These are phyloP conservation scores for Russula vinacea DNA, from an alignment of 768 basidiomycete species.

Conservation along the genomic window DNA sequence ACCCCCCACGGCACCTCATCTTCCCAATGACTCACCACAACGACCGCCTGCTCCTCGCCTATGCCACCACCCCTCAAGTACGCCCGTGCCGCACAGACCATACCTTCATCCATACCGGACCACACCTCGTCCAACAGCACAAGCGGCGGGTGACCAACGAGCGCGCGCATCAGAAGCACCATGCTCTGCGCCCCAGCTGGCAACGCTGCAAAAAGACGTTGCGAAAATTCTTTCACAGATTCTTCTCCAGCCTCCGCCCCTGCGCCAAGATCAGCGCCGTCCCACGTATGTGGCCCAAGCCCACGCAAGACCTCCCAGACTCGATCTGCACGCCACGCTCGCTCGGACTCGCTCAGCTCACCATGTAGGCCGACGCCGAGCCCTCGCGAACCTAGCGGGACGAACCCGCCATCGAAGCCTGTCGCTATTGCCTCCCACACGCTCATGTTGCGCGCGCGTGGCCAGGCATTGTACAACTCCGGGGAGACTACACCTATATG, in stretches of 20 bases:
- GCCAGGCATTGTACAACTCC: slow-evolving; percentile 80
- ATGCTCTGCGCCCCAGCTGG: too few species aligned
- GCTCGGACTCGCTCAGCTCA: slow-evolving; percentile 39
- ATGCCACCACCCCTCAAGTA: slow-evolving; percentile 60
- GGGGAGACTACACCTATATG: too few species aligned
- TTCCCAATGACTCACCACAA: slow-evolving; percentile 89
- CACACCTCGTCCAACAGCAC: too few species aligned
- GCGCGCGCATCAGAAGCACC: too few species aligned
- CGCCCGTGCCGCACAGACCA: slow-evolving; percentile 60
- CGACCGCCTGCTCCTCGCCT: slow-evolving; percentile 62
- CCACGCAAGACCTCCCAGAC: slow-evolving; percentile 47
- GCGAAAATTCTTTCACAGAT: slow-evolving; percentile 14
- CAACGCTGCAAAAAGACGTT: background rate
- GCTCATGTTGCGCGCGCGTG: slow-evolving; percentile 60
- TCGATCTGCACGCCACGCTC: slow-evolving; percentile 41
- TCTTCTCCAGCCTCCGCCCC: background rate
- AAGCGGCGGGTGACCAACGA: too few species aligned
- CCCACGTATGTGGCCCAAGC: too few species aligned
- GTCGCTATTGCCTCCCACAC: slow-evolving; percentile 83
- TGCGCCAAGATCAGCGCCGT: background rate
- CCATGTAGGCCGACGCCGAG: slow-evolving; percentile 48
- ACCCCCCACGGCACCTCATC: slow-evolving; percentile 83
- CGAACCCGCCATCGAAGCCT: slow-evolving; percentile 85
- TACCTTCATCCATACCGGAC: slow-evolving; percentile 75
- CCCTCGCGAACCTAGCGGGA: slow-evolving; percentile 45